Conservation (phyloP, 139 green algal species). For the Pseudopediastrum boryanum region DNA sequence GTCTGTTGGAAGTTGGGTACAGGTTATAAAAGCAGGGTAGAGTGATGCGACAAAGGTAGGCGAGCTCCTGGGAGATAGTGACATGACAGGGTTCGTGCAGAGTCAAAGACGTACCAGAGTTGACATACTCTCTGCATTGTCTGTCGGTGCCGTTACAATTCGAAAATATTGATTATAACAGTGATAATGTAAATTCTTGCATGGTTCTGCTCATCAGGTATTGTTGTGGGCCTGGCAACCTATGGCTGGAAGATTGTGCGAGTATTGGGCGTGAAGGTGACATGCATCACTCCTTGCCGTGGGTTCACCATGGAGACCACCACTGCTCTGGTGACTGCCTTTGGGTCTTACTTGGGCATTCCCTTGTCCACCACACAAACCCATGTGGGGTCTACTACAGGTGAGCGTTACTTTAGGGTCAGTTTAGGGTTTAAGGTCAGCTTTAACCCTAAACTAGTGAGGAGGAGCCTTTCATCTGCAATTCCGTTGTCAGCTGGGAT, state of each 20-base stretch:
- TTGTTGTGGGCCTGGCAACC: slow-evolving; percentile 81
- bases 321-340: slow-evolving; percentile 58
- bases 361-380: slow-evolving; percentile 80
- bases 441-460: neutral
- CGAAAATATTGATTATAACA: neutral
- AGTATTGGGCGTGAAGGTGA: slow-evolving; percentile 61
- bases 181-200: neutral
- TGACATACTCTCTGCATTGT: too few relatives aligned
- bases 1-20: too few relatives aligned
- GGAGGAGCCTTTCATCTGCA: neutral
- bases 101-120: too few relatives aligned
- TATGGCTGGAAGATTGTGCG: slow-evolving; percentile 57
- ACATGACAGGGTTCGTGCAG: too few relatives aligned
- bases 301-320: slow-evolving; percentile 74
- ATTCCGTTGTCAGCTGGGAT: neutral
- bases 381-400: slow-evolving; percentile 58
- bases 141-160: too few relatives aligned
- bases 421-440: neutral
- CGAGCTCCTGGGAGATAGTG: too few relatives aligned
- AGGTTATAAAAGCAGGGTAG: too few relatives aligned
- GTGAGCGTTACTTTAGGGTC: neutral
- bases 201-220: slow-evolving; percentile 22
- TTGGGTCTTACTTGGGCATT: slow-evolving; percentile 69
- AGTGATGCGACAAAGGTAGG: too few relatives aligned
- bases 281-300: slow-evolving; percentile 59